Percentiles rank a stretch among this genome's conserved stretches.
These are phyloP conservation scores for Chytriomyces confervae DNA, from an alignment of 192 early-diverging fungal genomes.

Conservation along the genomic window DNA sequence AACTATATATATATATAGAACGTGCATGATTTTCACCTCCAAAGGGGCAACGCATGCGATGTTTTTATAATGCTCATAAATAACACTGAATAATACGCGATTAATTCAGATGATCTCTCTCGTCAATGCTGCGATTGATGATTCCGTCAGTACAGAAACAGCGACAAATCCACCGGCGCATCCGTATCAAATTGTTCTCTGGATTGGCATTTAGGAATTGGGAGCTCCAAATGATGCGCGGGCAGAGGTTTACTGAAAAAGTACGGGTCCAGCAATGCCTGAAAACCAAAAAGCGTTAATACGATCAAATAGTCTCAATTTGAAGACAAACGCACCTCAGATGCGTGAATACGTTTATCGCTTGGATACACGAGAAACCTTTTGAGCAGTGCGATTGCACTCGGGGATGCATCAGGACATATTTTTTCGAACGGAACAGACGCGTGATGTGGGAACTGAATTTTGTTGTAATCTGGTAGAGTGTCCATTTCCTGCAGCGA, in stretches of 20 bases:
- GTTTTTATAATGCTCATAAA: no score
- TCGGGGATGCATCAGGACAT: slow-evolving; percentile 55
- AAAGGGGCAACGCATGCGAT: no score
- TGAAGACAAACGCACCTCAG: slow-evolving; percentile 41
- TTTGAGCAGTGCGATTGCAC: slow-evolving; percentile 54
- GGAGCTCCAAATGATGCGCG: slow-evolving; percentile 65
- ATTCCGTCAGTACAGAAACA: slow-evolving; percentile 33
- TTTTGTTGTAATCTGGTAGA: slow-evolving; percentile 68
- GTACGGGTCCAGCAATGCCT: slow-evolving; percentile 61
- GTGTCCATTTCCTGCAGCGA: slow-evolving; percentile 51
- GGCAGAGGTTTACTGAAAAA: slow-evolving; percentile 63
- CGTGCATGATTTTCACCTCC: no score
- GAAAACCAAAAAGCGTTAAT: background rate
- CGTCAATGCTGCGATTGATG: background rate
- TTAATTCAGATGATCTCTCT: background rate
- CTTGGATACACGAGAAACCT: slow-evolving; percentile 61
- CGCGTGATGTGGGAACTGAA: slow-evolving; percentile 56
- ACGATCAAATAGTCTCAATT: background rate
- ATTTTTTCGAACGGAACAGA: slow-evolving; percentile 44
- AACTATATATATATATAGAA: no score
- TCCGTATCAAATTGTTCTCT: slow-evolving; percentile 59
- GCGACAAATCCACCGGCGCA: slow-evolving; percentile 43
- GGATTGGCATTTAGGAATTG: slow-evolving; percentile 52
- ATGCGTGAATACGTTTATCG: slow-evolving; percentile 50
- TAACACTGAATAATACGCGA: no score